phyloP scores from a whole-genome alignment of 1,139 yeast species.

The Pichia sp. region DNA sequence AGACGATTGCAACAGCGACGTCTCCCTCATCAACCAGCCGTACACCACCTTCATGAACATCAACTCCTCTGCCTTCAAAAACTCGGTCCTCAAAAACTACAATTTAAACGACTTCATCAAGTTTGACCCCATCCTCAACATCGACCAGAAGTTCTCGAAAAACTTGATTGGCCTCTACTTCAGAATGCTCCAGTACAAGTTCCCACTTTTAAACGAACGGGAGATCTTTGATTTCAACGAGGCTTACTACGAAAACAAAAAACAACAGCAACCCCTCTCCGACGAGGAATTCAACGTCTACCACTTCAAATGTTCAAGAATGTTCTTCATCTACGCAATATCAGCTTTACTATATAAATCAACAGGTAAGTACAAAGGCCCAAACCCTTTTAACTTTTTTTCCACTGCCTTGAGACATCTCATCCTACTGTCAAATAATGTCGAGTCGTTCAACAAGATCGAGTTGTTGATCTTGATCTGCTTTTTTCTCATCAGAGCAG shows the following conservation, averaged over 20 bases:
- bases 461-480: conserved; percentile 48
- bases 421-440: conserved; percentile 39
- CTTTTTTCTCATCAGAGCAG: conserved; percentile 51
- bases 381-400: conserved; percentile 47
- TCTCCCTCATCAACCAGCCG: conserved; percentile 1
- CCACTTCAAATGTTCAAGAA: conserved; percentile 46
- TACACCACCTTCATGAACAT: conserved; percentile 9
- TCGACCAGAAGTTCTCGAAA: conserved; percentile 42
- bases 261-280: conserved; percentile 5
- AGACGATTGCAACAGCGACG: conserved; percentile 3
- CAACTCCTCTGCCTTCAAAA: not conserved
- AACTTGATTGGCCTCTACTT: conserved; percentile 47
- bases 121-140: conserved; percentile 44
- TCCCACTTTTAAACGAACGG: conserved; percentile 45
- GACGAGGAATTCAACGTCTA: conserved; percentile 27
- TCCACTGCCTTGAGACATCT: conserved; percentile 54
- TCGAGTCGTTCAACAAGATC: conserved; percentile 40
- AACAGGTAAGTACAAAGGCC: conserved; percentile 47
- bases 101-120: conserved; percentile 37
- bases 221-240: conserved; percentile 45
- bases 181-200: conserved; percentile 47
- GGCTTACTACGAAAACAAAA: conserved; percentile 36
- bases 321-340: conserved; percentile 49
- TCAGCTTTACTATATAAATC: conserved; percentile 46
- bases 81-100: conserved; percentile 11